Evolutionary conservation across 371 early-diverging fungal species (phyloP), one percentile per base, ranked within the genome.

Genomic region (Mortierella sp.): DNA sequence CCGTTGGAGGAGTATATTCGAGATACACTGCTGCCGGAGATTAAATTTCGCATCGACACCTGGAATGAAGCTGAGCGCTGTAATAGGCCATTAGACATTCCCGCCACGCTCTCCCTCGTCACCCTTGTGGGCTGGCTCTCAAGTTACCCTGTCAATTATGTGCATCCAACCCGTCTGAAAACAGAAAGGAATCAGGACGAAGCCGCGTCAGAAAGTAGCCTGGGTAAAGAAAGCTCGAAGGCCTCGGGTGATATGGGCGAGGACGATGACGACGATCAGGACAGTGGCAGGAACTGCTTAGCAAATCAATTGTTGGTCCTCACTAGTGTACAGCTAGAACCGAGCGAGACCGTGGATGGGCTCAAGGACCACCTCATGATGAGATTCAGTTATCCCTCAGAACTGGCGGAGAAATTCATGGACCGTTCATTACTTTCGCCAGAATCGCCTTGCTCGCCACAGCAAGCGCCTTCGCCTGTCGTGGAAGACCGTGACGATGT

Each of bases 51-150:
- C 41, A 50, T 70, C 27, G 37, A 46, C 7, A 49, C 43, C n/a
- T 70, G 71, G 71, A 52, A 56, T 23, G 41, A 70, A 2, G 71
- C 64, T 1, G 71, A 70, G 31, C 21, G 24, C 3, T 11, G 14
- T 6, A 24, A 32, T 24, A 15, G 17, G 8, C 56, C 55, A 7
- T 47, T 70, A 0, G 49, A 59, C 0, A 23, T 50, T 0, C 71
- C 71, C 2, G 43, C 50, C 23, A 49, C 19, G 21, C 12, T 62
- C 6, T 60, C 71, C 0, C 17, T 70, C 21, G 71, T 70, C 6
- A 64, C 71, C 0, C 47, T 70, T 23, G 58, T 46, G 2, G 71
- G 71, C n/a, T 70, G 71, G 71, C n/a, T 70, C 30, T n/a, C 58
- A 47, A 55, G 57, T 14, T 70, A 64, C 27, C 71, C 71, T 28